These are phyloP conservation scores for Guyanaporus albipodus DNA, from an alignment of 768 basidiomycete genomes.

Conservation along the genomic window DNA sequence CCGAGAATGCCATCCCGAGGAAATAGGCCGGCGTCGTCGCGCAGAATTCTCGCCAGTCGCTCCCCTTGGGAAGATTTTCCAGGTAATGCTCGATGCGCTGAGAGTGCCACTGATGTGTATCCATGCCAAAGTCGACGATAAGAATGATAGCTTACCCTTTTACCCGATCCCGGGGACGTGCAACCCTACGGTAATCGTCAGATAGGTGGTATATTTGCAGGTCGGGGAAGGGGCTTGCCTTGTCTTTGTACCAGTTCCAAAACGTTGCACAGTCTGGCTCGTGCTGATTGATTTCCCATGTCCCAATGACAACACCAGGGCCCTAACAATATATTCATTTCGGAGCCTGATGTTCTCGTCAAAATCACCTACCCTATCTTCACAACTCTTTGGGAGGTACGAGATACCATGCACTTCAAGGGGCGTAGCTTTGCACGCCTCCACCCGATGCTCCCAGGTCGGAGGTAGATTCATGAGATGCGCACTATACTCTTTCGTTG, in stretches of 20 bases:
- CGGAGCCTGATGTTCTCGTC: background rate
- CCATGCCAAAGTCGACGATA: too few species aligned
- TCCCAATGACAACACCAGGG: conserved; percentile 19
- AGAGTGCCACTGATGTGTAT: too few species aligned
- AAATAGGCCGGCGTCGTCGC: conserved; percentile 31
- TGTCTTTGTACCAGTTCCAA: conserved; percentile 29
- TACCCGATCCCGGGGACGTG: conserved; percentile 19
- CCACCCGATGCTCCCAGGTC: conserved; percentile 19
- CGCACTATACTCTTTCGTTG: conserved; percentile 28
- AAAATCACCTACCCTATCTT: conserved; percentile 14
- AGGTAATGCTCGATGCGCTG: conserved; percentile 31
- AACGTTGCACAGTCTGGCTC: conserved; percentile 29
- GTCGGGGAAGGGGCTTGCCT: conserved; percentile 13
- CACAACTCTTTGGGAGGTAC: conserved; percentile 18
- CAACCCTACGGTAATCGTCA: conserved; percentile 17
- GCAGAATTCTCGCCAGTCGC: conserved; percentile 32
- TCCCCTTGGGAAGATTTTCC: conserved; percentile 25
- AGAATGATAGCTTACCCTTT: conserved; percentile 14
- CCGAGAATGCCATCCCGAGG: conserved; percentile 21
- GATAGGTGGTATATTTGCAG: background rate
- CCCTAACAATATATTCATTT: conserved; percentile 11
- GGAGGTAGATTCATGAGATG: conserved; percentile 25
- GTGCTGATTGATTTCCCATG: conserved; percentile 23
- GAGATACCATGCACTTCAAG: conserved; percentile 22
- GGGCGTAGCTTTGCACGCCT: conserved; percentile 25